phyloP scores from a whole-genome alignment of 768 basidiomycete genomes.

The Megacollybia marginata region DNA sequence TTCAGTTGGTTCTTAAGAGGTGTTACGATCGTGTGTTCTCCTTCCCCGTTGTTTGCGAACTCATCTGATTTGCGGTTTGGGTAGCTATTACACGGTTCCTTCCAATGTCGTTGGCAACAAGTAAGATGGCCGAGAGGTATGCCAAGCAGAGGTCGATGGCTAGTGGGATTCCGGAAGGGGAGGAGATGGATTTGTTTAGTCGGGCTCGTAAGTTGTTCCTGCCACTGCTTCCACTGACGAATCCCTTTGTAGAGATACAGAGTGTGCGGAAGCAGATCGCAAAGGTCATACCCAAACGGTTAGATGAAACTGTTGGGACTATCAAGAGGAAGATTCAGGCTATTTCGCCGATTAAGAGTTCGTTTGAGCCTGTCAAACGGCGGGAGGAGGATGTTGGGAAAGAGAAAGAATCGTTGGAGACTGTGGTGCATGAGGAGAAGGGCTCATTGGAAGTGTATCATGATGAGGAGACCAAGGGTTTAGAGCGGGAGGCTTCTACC shows the following conservation, averaged over 20 bases:
- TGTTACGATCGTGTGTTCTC: conserved; percentile 32
- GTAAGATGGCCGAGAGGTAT: conserved; percentile 40
- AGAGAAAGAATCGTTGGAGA: not conserved
- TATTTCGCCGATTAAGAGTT: too few species aligned
- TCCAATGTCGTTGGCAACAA: conserved; percentile 58
- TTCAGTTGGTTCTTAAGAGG: conserved; percentile 30
- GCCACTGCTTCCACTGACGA: not conserved
- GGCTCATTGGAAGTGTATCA: too few species aligned
- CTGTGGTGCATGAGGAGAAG: too few species aligned
- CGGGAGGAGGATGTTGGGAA: conserved; percentile 6
- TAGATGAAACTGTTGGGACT: too few species aligned
- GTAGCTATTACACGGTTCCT: conserved; percentile 47
- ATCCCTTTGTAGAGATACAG: conserved; percentile 20
- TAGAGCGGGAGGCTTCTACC: not conserved
- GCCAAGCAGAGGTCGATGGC: conserved; percentile 24
- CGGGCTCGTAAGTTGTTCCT: conserved; percentile 18
- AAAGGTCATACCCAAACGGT: not conserved
- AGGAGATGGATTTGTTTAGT: conserved; percentile 31
- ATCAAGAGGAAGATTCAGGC: too few species aligned
- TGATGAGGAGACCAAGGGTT: not conserved
- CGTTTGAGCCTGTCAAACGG: conserved; percentile 7
- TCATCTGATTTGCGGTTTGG: too few species aligned
- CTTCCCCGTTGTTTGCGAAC: too few species aligned
- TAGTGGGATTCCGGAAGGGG: conserved; percentile 7
- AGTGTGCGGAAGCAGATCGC: conserved; percentile 27